Conservation (phyloP, 108 stramenopile genomes). For the Conticribra guillardii region DNA sequence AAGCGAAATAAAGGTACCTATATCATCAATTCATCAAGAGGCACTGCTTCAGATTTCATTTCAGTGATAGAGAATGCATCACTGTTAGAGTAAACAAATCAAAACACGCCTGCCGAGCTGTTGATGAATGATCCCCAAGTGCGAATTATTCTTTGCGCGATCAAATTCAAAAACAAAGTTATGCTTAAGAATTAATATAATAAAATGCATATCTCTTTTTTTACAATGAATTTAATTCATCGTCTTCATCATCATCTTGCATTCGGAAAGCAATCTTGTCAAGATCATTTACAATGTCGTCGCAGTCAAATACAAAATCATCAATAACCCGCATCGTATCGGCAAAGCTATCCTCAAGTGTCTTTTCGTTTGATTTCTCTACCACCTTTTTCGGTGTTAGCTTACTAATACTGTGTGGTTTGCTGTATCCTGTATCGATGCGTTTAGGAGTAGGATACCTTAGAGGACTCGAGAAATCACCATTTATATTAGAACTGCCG, state of each 20-base stretch:
- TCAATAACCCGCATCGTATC: constrained; percentile 41
- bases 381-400: not conserved
- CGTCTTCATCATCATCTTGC: constrained; percentile 16
- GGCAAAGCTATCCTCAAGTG: constrained; percentile 39
- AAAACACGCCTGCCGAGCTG: too few relatives aligned
- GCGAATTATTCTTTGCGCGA: too few relatives aligned
- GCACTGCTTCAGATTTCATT: too few relatives aligned
- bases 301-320: constrained; percentile 37
- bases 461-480: constrained; percentile 11
- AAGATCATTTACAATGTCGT: constrained; percentile 37
- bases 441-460: constrained; percentile 4
- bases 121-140: too few relatives aligned
- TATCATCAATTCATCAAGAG: too few relatives aligned
- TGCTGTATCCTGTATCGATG: not conserved
- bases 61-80: too few relatives aligned
- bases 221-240: constrained; percentile 1
- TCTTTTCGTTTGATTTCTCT: not conserved
- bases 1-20: too few relatives aligned
- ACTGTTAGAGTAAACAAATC: too few relatives aligned
- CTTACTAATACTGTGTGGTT: constrained; percentile 1
- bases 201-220: too few relatives aligned
- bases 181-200: too few relatives aligned
- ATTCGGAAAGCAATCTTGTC: constrained; percentile 42
- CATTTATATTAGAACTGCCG: not conserved
- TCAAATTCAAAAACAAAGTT: too few relatives aligned